phyloP scores from a whole-genome alignment of 768 basidiomycete species.

The Neoboletus subvelutipes region DNA sequence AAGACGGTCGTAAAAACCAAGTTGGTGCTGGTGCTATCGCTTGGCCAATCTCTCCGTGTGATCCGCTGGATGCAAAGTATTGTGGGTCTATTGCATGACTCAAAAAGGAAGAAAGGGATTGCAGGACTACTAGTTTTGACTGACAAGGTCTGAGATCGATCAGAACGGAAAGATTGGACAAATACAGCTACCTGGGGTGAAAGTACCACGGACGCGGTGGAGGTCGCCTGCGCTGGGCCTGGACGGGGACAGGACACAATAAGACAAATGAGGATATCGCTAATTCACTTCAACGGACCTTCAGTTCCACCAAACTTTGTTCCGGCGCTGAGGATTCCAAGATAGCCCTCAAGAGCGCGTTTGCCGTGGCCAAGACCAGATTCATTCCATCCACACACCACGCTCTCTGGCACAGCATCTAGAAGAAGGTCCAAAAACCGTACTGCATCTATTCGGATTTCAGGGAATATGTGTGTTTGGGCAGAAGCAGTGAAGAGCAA shows the following conservation, averaged over 20 bases:
- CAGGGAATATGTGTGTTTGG: slow-evolving; percentile 93
- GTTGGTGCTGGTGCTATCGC: slow-evolving; percentile 38
- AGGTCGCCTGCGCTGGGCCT: slow-evolving; percentile 45
- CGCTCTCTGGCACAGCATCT: slow-evolving; percentile 61
- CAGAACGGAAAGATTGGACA: not conserved
- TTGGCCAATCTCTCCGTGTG: slow-evolving; percentile 8
- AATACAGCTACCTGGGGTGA: slow-evolving; percentile 51
- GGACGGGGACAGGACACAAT: not conserved
- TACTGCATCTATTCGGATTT: slow-evolving; percentile 88
- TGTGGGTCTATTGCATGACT: slow-evolving; percentile 40
- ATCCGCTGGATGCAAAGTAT: slow-evolving; percentile 17
- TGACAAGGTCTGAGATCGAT: slow-evolving; percentile 29
- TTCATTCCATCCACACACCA: slow-evolving; percentile 68
- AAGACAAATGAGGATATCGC: not conserved
- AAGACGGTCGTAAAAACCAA: slow-evolving; percentile 68
- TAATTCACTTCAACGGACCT: slow-evolving; percentile 36
- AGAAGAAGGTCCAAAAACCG: slow-evolving; percentile 76
- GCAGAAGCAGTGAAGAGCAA: slow-evolving; percentile 88
- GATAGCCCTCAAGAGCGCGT: slow-evolving; percentile 74
- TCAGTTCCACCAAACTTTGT: slow-evolving; percentile 58
- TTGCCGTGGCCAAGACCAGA: slow-evolving; percentile 51
- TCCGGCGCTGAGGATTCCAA: slow-evolving; percentile 73
- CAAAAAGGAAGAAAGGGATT: slow-evolving; percentile 70
- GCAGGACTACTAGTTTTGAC: slow-evolving; percentile 79
- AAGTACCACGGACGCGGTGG: slow-evolving; percentile 63